Evolutionary conservation across 495 filamentous ascomycete genomes (phyloP).

Genomic region (Tuber indicum): DNA sequence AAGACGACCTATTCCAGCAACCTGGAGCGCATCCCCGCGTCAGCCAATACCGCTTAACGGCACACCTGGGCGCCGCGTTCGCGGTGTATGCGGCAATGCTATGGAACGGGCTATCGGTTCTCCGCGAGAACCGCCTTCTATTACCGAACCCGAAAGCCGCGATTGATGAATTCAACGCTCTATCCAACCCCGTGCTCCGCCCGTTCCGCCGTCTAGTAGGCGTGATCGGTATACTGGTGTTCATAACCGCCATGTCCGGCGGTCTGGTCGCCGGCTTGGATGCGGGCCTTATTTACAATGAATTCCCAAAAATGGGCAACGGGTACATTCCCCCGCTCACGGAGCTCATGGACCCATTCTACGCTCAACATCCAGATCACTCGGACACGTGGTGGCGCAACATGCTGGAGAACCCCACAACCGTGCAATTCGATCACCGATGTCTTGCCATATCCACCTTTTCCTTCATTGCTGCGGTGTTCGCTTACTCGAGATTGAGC

Average conservation of each 20-base stretch:
- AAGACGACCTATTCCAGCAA: slow-evolving; percentile 80
- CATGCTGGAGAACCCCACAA: slow-evolving; percentile 88
- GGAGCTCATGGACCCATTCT: slow-evolving; percentile 79
- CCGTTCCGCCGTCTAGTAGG: slow-evolving; percentile 66
- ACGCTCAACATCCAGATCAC: slow-evolving; percentile 67
- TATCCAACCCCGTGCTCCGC: slow-evolving; percentile 60
- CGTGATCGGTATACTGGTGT: slow-evolving; percentile 69
- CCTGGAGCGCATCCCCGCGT: slow-evolving; percentile 86
- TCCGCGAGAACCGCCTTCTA: slow-evolving; percentile 66
- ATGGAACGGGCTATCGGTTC: slow-evolving; percentile 77
- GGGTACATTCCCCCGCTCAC: slow-evolving; percentile 70
- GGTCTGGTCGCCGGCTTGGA: slow-evolving; percentile 91
- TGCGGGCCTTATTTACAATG: slow-evolving; percentile 94
- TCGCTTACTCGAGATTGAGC: slow-evolving; percentile 65
- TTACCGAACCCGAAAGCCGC: slow-evolving; percentile 53
- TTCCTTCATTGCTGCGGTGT: slow-evolving; percentile 67
- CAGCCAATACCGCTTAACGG: slow-evolving; percentile 83
- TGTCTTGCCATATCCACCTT: slow-evolving; percentile 85
- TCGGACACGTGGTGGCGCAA: slow-evolving; percentile 92
- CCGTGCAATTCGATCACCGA: slow-evolving; percentile 93
- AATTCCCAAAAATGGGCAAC: slow-evolving; percentile 90
- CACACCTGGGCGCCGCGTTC: slow-evolving; percentile 85
- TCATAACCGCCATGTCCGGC: slow-evolving; percentile 85
- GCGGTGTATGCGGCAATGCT: slow-evolving; percentile 89
- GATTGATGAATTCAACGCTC: slow-evolving; percentile 50